Base-by-base conservation (phyloP, 2,329 filamentous ascomycete species). In the Fusarium sp. region DNA sequence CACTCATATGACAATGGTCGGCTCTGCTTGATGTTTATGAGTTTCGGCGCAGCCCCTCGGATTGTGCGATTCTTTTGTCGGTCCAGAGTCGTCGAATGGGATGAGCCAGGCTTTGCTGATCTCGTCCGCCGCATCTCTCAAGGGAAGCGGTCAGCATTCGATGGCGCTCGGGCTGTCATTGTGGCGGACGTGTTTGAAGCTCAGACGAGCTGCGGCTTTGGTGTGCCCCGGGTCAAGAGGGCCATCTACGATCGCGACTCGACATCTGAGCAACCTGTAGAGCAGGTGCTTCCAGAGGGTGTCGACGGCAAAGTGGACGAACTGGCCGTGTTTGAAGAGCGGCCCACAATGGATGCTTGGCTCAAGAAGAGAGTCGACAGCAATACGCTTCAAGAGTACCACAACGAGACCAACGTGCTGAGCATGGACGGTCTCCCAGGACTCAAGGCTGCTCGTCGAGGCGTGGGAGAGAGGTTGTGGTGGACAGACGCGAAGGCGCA, bases 1-100 rank as follows among this genome's bases (percentile, higher is more conserved):
- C 91, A 94, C 74, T 79, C 92, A 10, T 89, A 92, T 76, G 91
- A 95, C 75, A 94, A 94, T 73, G 90, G 89, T 29, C 86, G 92
- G 14, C 85, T 91, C 16, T 93, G 90, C 6, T 80, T 94, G 74
- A 89, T 93, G 84, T 93, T 93, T 79, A 90, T 86, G 76, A 89
- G 86, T 20, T 91, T 91, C 68, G 86, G 85, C 1, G 70, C 80
- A 4, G 75, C 81, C 0, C 89, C 90, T 14, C 82, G 87, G 59
- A 91, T 92, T 73, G 76, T 91, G 76, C 81, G 90, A 5, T 82
- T 91, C 54, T 91, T 90, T 76, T 90, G 89, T 75, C 82, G 74
- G 8, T 86, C 86, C 4, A 77, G 75, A 5, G 85, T 91, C 7
- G 79, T 91, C 3, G 89, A 92, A 77, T 87, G 84, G 78, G 85